Percentiles rank a stretch among this genome's conserved stretches.
Evolutionary conservation across 108 stramenopile species (phyloP).

Genomic region (Nitzschia sp.): DNA sequence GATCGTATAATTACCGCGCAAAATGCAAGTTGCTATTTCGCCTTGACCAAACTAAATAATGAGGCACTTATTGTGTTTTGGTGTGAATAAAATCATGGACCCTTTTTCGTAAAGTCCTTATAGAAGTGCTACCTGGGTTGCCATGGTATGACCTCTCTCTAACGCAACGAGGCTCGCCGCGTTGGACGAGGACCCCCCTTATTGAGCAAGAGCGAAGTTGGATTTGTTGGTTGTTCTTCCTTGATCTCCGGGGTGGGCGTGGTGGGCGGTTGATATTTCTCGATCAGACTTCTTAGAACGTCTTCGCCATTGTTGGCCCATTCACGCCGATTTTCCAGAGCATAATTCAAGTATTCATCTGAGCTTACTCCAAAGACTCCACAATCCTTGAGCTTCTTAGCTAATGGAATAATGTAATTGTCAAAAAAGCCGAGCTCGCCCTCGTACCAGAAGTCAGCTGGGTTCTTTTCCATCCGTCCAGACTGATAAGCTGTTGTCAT

Average conservation of each 20-base stretch:
- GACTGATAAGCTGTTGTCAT: neutral
- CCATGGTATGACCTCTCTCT: too few relatives aligned
- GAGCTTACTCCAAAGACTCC: slow-evolving; percentile 11
- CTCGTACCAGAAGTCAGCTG: slow-evolving; percentile 7
- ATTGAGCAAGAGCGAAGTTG: too few relatives aligned
- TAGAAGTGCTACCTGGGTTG: too few relatives aligned
- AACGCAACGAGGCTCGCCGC: too few relatives aligned
- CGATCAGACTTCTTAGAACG: neutral
- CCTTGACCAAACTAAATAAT: too few relatives aligned
- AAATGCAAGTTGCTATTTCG: too few relatives aligned
- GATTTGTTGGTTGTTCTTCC: neutral
- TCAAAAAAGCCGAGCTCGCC: slow-evolving; percentile 20
- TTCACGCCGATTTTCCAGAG: slow-evolving; percentile 12
- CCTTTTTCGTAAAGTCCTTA: too few relatives aligned
- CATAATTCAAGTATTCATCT: slow-evolving; percentile 24
- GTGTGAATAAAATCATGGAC: too few relatives aligned
- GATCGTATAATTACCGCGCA: too few relatives aligned
- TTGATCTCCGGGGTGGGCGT: neutral
- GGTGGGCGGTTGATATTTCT: neutral
- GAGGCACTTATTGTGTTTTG: too few relatives aligned
- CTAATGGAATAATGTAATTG: slow-evolving; percentile 16
- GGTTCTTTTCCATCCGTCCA: slow-evolving; percentile 6
- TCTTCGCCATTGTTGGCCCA: slow-evolving; percentile 8
- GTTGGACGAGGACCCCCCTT: too few relatives aligned
- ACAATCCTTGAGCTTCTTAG: slow-evolving; percentile 20